These are phyloP conservation scores for Arabis alpina DNA, from an alignment of 345 rosid species.

Conservation along the genomic window DNA sequence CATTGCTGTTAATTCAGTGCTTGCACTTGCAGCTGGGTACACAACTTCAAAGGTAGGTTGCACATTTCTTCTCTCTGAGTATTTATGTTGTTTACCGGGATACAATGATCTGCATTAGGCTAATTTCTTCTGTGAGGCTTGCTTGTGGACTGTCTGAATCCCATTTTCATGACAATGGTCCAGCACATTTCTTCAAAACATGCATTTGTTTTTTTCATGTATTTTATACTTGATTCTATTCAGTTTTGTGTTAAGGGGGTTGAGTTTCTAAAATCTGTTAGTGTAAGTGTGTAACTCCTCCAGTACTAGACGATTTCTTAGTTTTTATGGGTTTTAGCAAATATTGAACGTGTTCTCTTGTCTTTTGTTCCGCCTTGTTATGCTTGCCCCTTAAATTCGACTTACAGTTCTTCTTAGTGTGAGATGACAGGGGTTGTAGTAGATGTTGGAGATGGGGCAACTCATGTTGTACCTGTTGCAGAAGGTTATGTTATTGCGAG, in stretches of 20 bases:
- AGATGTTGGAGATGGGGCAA: constrained; percentile 98
- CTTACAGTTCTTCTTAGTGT: constrained; percentile 64
- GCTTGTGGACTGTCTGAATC: no score
- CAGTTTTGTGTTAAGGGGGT: neutral
- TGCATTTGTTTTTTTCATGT: no score
- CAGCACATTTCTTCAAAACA: no score
- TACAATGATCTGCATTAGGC: no score
- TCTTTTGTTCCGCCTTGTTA: neutral
- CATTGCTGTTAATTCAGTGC: constrained; percentile 97
- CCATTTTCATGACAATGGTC: no score
- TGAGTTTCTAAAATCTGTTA: neutral
- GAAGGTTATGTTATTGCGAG: constrained; percentile 98
- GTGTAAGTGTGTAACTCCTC: constrained; percentile 1
- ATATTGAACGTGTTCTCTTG: neutral
- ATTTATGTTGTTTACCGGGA: constrained; percentile 4
- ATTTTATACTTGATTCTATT: no score
- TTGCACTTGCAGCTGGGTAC: constrained; percentile 98
- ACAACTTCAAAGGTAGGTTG: constrained; percentile 83
- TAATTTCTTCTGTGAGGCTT: no score
- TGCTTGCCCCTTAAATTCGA: constrained; percentile 48
- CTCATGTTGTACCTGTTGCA: constrained; percentile 95
- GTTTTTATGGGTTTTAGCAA: constrained; percentile 1
- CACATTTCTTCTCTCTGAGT: constrained; percentile 8
- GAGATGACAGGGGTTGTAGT: constrained; percentile 99
- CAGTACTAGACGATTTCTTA: neutral